Evolutionary conservation across 75 land plant genomes (phyloP), one percentile per base, ranked within the genome.

Genomic region (Sequoia sempervirens): DNA sequence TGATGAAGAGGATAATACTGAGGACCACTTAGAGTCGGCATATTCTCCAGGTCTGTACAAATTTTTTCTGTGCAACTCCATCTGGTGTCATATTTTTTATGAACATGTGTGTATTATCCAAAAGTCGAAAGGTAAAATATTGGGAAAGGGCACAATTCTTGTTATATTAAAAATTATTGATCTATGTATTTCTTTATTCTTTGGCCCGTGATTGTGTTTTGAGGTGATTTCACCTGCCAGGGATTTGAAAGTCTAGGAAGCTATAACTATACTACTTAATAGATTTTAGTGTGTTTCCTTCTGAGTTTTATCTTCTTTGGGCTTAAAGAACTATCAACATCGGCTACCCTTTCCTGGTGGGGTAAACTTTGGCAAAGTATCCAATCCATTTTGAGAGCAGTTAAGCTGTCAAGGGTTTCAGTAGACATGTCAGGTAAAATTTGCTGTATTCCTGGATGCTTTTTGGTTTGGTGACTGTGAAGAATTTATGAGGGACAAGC

Each of bases 341-440:
- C 81, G 73, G 85, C 86, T 84, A 87, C 81, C 81, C 53, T 83
- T 50, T 88, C 93, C 28, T 93, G 91, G 94, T 86, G 95, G 89
- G 90, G 87, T 58, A 93, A 89, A 87, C 88, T 95, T 37, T 89
- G 86, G 83, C 81, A 91, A 81, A 88, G 87, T 15, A 89, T 93
- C 5, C 87, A 79, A 41, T 86, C 84, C 47, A 36, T 93, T 47
- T 38, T 91, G 17, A 83, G 86, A 43, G 43, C 88, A 76, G 87
- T 91, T 82, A 93, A 90, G 37, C 72, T 93, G 47, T 95, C 92
- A 83, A 94, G 89, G 82, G 83, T 88, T 45, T 94, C 93, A 17
- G 93, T 96, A 66, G 86, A 97, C 83, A 84, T 73, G 85, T 95
- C 99, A 87, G 98, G 98, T 78, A 78, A n/a, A 45, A n/a, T n/a